Evolutionary conservation across 768 basidiomycete genomes (phyloP).

Genomic region (Sporobolomyces roseus): DNA sequence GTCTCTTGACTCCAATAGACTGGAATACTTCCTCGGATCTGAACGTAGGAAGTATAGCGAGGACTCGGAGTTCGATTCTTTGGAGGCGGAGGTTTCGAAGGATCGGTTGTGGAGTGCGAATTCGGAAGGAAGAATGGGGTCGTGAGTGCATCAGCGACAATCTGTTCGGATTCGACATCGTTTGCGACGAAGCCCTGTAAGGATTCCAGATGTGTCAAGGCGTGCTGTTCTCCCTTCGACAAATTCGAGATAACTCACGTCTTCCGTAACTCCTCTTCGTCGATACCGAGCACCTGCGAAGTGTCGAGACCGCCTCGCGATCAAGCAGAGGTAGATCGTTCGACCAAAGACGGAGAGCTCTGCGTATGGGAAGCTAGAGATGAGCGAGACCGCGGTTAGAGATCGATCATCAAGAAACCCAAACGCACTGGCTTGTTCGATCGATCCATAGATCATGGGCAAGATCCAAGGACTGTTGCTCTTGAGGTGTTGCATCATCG

Average conservation of each 20-base stretch:
- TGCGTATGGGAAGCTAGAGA: constrained; percentile 47
- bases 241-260: constrained; percentile 54
- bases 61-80: constrained; percentile 50
- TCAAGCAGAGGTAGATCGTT: constrained; percentile 86
- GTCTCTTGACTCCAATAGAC: constrained; percentile 93
- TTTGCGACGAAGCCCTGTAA: constrained; percentile 91
- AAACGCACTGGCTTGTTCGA: constrained; percentile 98
- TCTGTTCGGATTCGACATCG: constrained; percentile 98
- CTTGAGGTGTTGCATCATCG: constrained; percentile 58
- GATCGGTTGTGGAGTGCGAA: not conserved
- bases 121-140: constrained; percentile 62
- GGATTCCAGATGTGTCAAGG: too few relatives aligned
- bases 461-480: constrained; percentile 75
- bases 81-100: not conserved
- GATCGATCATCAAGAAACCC: too few relatives aligned
- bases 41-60: constrained; percentile 90
- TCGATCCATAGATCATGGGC: constrained; percentile 89
- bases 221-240: too few relatives aligned
- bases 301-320: constrained; percentile 87
- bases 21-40: constrained; percentile 89
- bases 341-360: constrained; percentile 86
- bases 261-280: constrained; percentile 88
- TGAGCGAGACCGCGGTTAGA: too few relatives aligned
- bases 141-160: constrained; percentile 82
- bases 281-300: constrained; percentile 93